phyloP scores from a whole-genome alignment of 192 early-diverging fungal species.

The Entomortierella lignicola region DNA sequence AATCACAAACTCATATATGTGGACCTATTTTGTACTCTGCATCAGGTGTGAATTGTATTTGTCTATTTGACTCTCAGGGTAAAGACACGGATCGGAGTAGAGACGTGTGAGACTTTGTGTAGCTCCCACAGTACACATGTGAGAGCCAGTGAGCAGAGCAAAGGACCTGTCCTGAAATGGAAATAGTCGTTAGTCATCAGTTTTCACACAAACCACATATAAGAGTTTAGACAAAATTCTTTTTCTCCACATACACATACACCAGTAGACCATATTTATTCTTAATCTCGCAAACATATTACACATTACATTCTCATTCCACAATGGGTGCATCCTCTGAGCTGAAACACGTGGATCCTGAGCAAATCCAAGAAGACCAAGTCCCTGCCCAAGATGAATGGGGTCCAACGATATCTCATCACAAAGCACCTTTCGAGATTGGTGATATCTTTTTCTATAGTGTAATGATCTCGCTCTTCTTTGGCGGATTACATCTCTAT shows the following conservation, averaged over 20 bases:
- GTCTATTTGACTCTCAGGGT: no score
- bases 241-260: not conserved
- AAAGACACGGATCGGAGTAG: no score
- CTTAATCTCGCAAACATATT: not conserved
- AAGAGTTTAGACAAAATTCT: not conserved
- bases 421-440: slow-evolving; percentile 39
- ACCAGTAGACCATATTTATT: no score
- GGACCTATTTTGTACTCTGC: no score
- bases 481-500: slow-evolving; percentile 35
- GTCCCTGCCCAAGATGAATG: slow-evolving; percentile 36
- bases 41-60: no score
- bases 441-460: slow-evolving; percentile 49
- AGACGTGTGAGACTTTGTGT: no score
- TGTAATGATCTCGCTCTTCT: slow-evolving; percentile 35
- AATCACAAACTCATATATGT: no score
- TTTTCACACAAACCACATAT: not conserved
- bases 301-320: not conserved
- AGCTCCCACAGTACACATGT: no score
- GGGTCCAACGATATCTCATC: slow-evolving; percentile 27
- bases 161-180: slow-evolving; percentile 15
- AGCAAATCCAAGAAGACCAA: slow-evolving; percentile 22
- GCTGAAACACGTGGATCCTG: slow-evolving; percentile 8
- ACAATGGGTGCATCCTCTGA: slow-evolving; percentile 17
- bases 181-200: not conserved
- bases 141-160: not conserved